phyloP scores from a whole-genome alignment of 495 filamentous ascomycete genomes.

The Collariella sp. region DNA sequence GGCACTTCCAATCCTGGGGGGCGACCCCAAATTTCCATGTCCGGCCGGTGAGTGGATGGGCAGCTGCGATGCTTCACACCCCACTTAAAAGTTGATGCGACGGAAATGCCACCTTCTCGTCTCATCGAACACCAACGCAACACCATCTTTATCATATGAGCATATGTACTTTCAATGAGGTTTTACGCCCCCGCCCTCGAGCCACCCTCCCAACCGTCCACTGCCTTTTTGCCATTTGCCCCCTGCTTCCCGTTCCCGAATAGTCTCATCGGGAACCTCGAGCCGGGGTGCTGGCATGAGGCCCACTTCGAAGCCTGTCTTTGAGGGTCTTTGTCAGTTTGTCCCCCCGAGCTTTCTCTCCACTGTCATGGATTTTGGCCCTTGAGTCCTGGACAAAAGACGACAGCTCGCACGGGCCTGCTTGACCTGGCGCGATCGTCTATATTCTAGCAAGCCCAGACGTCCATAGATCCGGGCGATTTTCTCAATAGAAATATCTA shows the following conservation, averaged over 20 bases:
- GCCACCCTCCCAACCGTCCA: neutral
- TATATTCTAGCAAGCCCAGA: constrained; percentile 1
- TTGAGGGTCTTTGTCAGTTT: neutral
- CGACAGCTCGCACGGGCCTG: neutral
- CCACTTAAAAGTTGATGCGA: constrained; percentile 8
- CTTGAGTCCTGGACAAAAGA: constrained; percentile 5
- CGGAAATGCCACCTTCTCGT: neutral
- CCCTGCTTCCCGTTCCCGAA: constrained; percentile 4
- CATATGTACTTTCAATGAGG: neutral
- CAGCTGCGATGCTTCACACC: constrained; percentile 20
- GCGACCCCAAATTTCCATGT: constrained; percentile 2
- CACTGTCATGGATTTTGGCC: neutral
- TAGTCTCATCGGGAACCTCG: too few species aligned
- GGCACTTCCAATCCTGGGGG: constrained; percentile 3
- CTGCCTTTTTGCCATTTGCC: neutral
- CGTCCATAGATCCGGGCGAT: neutral
- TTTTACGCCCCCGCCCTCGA: neutral
- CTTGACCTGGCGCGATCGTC: neutral
- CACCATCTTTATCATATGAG: constrained; percentile 13
- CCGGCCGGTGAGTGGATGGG: constrained; percentile 14
- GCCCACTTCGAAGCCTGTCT: neutral
- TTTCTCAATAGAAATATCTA: neutral
- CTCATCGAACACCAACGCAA: constrained; percentile 8
- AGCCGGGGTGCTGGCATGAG: neutral
- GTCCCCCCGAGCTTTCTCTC: neutral